Percentiles rank a stretch among this genome's conserved stretches.
Evolutionary conservation across 2,329 filamentous ascomycete species (phyloP).

Genomic region (Alternaria arborescens): DNA sequence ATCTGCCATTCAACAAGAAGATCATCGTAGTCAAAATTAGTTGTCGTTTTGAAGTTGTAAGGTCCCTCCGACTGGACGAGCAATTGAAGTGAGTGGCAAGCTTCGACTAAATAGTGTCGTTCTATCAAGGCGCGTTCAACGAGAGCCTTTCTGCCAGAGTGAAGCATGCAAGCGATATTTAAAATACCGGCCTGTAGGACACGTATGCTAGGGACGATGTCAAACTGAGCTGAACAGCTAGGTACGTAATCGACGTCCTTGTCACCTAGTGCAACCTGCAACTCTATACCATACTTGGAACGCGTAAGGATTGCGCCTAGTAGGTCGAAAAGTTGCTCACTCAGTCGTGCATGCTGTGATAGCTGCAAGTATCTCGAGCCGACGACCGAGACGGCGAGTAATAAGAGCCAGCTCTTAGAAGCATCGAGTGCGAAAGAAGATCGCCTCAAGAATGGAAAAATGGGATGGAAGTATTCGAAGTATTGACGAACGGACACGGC

Average conservation of each 20-base stretch:
- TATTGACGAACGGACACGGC: conserved; percentile 35
- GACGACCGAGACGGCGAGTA: conserved; percentile 38
- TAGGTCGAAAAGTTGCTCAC: conserved; percentile 2
- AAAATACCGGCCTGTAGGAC: conserved; percentile 21
- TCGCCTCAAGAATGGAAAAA: conserved; percentile 41
- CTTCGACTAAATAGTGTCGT: conserved; percentile 12
- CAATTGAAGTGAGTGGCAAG: conserved; percentile 11
- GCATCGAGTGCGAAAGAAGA: conserved; percentile 21
- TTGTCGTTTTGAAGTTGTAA: neutral
- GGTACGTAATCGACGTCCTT: neutral
- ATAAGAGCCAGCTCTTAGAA: conserved; percentile 26
- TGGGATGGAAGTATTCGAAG: conserved; percentile 38
- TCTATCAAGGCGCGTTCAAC: conserved; percentile 10
- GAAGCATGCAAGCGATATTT: conserved; percentile 17
- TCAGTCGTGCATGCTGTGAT: neutral
- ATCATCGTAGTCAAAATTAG: neutral
- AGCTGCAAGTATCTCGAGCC: conserved; percentile 34
- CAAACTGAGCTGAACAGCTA: neutral
- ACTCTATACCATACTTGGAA: conserved; percentile 1
- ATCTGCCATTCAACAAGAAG: conserved; percentile 1
- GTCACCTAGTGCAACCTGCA: neutral
- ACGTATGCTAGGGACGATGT: neutral
- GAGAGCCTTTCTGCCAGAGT: conserved; percentile 15
- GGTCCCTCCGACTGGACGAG: neutral
- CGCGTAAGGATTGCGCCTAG: conserved; percentile 6